Base-by-base conservation (phyloP, 225 moss, liverwort and hornwort genomes). In the Anthoceros angustus region DNA sequence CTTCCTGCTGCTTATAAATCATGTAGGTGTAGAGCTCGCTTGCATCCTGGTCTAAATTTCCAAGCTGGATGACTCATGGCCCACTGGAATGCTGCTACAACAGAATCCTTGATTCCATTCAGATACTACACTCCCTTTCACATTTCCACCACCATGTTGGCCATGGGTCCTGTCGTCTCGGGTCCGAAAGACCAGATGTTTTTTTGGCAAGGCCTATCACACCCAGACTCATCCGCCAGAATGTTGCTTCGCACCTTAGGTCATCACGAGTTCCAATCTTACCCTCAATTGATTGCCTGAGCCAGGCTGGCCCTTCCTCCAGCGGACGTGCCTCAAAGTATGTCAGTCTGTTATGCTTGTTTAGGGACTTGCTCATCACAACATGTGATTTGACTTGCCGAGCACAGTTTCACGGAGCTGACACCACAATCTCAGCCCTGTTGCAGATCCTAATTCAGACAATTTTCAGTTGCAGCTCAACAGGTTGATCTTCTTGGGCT, bases 171-270 rank as follows among this genome's bases (percentile, higher is more conserved):
- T 9, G 79, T 79, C 12, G 79, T 79, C 14, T 79, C 79, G 5
- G 79, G 79, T 39, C 79, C 79, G 25, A 76, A 79, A 45, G 72
- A 79, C 79, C 79, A 79, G 62, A 79, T 79, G 70, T 79, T 79
- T 70, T 79, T 79, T 2, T 75, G 75, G 23, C 75, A 26, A 63
- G 75, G 75, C 70, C 75, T 79, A 64, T 79, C 79, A 75, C 79
- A 79, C 10, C 79, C 79, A 12, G 75, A 79, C 42, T 79, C 79
- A 20, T 73, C 75, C 10, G 76, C 72, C 0, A 79, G 64, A 40
- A 76, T 73, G 64, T 76, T 76, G 68, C 79, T 75, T 60, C 79
- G 69, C 10, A 67, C 79, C 68, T 79, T 79, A 7, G 76, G 75
- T 79, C 79, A 42, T 79, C 79, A 63, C 79, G 67, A 4, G 79